A percentile compares a stretch with the other conserved stretches of the same genome.
phyloP scores from a whole-genome alignment of 2,329 filamentous ascomycete species.

The Penicillium oxalicum region DNA sequence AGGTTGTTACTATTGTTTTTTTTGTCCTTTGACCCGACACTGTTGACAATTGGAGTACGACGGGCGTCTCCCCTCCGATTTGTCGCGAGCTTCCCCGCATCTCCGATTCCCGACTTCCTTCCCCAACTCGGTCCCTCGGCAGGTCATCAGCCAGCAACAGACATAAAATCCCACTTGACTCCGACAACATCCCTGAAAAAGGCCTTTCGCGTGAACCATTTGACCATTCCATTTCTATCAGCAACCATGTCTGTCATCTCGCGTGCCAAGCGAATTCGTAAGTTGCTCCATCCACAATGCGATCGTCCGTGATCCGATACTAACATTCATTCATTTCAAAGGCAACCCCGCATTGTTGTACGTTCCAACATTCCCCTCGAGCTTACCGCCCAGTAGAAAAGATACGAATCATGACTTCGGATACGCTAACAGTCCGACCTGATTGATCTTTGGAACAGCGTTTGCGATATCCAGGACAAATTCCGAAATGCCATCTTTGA shows the following conservation, averaged over 20 bases:
- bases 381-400: too few species aligned
- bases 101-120: conserved; percentile 3
- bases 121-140: too few species aligned
- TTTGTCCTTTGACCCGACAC: too few species aligned
- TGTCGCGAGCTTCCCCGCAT: conserved; percentile 15
- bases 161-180: neutral
- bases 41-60: too few species aligned
- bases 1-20: too few species aligned
- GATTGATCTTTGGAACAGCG: conserved; percentile 45
- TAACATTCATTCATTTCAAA: conserved; percentile 16
- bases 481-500: conserved; percentile 79
- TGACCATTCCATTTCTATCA: neutral
- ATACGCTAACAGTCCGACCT: neutral
- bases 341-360: conserved; percentile 46
- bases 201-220: neutral
- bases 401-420: neutral
- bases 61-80: conserved; percentile 10
- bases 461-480: conserved; percentile 93
- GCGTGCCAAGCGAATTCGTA: conserved; percentile 24
- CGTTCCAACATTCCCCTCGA: conserved; percentile 5
- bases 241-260: conserved; percentile 7
- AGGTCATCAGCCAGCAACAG: too few species aligned
- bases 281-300: conserved; percentile 1
- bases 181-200: neutral
- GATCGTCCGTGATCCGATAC: neutral